Percentiles rank a stretch among this genome's conserved stretches.
These are phyloP conservation scores for Durotheca rogersii DNA, from an alignment of 495 filamentous ascomycete species.

Conservation along the genomic window DNA sequence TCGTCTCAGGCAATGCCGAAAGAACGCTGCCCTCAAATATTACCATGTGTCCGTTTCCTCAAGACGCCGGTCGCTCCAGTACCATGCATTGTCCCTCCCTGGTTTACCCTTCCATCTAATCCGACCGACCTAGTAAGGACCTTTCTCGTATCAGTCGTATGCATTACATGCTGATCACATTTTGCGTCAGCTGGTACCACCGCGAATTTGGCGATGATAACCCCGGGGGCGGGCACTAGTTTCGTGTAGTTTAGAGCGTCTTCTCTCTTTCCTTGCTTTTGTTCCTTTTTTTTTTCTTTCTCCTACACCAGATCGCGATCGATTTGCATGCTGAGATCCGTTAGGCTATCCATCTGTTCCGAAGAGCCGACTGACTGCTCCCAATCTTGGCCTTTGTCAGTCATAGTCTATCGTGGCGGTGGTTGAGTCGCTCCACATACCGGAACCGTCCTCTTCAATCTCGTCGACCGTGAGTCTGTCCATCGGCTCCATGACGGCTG, in stretches of 20 bases:
- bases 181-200: background rate
- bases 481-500: slow-evolving; percentile 47
- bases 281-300: too few species aligned
- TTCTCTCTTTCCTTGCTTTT: too few species aligned
- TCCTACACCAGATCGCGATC: slow-evolving; percentile 33
- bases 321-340: slow-evolving; percentile 41
- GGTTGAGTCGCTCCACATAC: slow-evolving; percentile 51
- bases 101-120: slow-evolving; percentile 20
- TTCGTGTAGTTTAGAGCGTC: background rate
- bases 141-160: slow-evolving; percentile 1
- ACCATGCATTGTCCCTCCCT: slow-evolving; percentile 23
- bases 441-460: slow-evolving; percentile 56
- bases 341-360: slow-evolving; percentile 40
- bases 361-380: slow-evolving; percentile 46
- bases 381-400: slow-evolving; percentile 45
- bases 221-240: background rate
- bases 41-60: slow-evolving; percentile 21
- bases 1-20: slow-evolving; percentile 2
- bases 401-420: slow-evolving; percentile 42
- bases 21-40: slow-evolving; percentile 9
- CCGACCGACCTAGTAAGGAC: slow-evolving; percentile 18
- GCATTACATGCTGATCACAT: slow-evolving; percentile 4
- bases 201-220: background rate
- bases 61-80: slow-evolving; percentile 29
- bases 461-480: slow-evolving; percentile 49